Base-by-base conservation (phyloP, 257 asterid species). In the Ophiorrhiza pumila region DNA sequence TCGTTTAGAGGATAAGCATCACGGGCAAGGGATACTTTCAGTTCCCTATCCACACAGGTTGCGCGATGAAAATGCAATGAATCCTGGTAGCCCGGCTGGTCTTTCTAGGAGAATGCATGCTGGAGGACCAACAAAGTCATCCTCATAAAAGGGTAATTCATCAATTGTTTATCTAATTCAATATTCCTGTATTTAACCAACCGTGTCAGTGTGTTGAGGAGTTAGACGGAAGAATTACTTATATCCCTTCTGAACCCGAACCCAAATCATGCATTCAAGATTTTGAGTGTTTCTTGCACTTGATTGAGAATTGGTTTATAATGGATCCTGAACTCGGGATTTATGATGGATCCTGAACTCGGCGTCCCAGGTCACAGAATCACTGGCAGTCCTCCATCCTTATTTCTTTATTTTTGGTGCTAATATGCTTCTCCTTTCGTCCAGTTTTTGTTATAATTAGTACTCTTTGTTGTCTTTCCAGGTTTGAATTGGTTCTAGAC, bases 401-500 rank as follows among this genome's bases (percentile, higher is more conserved):
- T 10, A 20, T 22, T 20, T 50, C 72, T 62, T 22, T 25, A 25
- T 66, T 15, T 53, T 50, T 71, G 32, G 45, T 75, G 43, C 72
- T 74, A 32, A 22, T 53, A 66, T 25, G 69, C 37, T 39, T 4
- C 27, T n/a, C 1, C 42, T 32, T 32, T 32, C 32, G 14, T 31
- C n/a, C 6, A 27, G 62, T 27, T 34, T 58, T 27, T 3, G 57
- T 50, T 23, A 46, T 58, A 1, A 37, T 9, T 60, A 7, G 10
- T 20, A 60, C 63, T 60, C 11, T 31, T 17, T 17, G 25, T 66
- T 75, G 32, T 58, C 23, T 53, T 32, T 35, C 39, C 84, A 89
- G 96, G 86, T 87, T 87, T 74, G 91, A 81, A 78, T 81, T 84
- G 52, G 96, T 85, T 66, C 87, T 87, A 11, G 78, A 71, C 13